A percentile compares a stretch with the other conserved stretches of the same genome.
Conservation (phyloP, 2,329 filamentous ascomycete genomes). For the Fusarium annulatum region DNA sequence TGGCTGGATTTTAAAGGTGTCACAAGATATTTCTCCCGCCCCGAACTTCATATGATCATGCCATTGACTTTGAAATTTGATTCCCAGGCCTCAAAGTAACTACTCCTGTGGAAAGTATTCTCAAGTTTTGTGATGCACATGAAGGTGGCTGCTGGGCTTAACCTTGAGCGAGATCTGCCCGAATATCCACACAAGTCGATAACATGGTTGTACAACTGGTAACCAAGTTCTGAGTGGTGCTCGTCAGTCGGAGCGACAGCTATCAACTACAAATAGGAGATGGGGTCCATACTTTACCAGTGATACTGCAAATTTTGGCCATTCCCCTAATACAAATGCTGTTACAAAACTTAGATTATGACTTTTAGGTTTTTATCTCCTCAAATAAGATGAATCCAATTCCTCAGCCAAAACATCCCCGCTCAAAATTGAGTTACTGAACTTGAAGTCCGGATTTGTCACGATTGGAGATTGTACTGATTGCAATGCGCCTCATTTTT, state of each 20-base stretch:
- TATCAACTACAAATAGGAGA: not conserved
- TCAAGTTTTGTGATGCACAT: not conserved
- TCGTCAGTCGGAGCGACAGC: too few relatives aligned
- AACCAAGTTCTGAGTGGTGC: too few relatives aligned
- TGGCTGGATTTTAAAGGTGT: too few relatives aligned
- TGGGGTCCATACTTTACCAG: accelerated
- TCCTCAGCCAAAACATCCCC: too few relatives aligned
- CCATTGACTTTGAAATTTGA: not conserved
- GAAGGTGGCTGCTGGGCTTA: not conserved
- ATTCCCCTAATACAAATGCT: too few relatives aligned
- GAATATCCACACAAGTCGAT: not conserved
- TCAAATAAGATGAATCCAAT: not conserved
- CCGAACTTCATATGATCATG: not conserved
- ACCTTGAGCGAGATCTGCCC: not conserved
- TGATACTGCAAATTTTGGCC: too few relatives aligned
- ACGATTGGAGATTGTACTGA: not conserved
- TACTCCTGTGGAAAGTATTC: accelerated
- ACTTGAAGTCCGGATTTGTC: too few relatives aligned
- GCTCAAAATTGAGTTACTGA: not conserved
- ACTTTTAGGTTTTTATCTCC: not conserved
- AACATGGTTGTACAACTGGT: too few relatives aligned
- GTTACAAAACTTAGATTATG: not conserved
- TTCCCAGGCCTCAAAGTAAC: not conserved
- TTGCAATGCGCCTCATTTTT: not conserved
- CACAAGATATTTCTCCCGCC: not conserved